Base-by-base conservation (phyloP, 2,329 filamentous ascomycete species). In the Diaporthe destruens region DNA sequence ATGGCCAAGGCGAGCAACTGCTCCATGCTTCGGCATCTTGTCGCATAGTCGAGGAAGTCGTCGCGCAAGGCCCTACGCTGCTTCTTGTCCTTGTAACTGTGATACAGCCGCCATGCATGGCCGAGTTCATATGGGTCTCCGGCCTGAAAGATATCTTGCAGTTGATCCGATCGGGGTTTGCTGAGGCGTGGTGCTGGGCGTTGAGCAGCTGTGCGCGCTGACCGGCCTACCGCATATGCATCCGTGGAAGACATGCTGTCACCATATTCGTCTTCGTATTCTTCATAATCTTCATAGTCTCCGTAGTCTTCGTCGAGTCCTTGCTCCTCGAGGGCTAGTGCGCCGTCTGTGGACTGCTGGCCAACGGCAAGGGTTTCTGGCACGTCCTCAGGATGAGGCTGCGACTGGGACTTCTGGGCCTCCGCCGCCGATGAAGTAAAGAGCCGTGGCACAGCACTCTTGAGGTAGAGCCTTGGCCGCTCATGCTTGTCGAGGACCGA, bases 381-480 rank as follows among this genome's bases (percentile, higher is more conserved):
- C 11, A 25, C 32, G 5, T 44, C 51, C 7, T 42, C 72, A 4
- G 29, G 18, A 9, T 47, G 47, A 18, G 67, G 14, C 11, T 49
- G 34, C 20, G 59, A 20, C 5, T 18, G 47, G 3, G 42, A n/a
- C 3, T 75, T 32, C 47, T 76, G 23, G 59, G 75, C 20, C 44
- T 67, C 67, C 29, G 76, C 54, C n/a, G 74, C 74, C 6, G 77
- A 74, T 12, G 80, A 80, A 23, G 77, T 72, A 76, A 78, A 77
- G 65, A 78, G 72, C 63, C 78, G 75, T 55, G 76, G 72, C 44
- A 75, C 63, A 8, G 75, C 73, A 3, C 73, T 63, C 32, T 61
- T 53, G 16, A 74, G 71, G 44, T 71, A 71, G 25, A 68, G 36
- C 55, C 74, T 69, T 32, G 71, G 69, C 16, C 74, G 55, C 32